Evolutionary conservation across 192 early-diverging fungal genomes (phyloP), one percentile per base, ranked within the genome.

Genomic region (Funneliformis mosseae): DNA sequence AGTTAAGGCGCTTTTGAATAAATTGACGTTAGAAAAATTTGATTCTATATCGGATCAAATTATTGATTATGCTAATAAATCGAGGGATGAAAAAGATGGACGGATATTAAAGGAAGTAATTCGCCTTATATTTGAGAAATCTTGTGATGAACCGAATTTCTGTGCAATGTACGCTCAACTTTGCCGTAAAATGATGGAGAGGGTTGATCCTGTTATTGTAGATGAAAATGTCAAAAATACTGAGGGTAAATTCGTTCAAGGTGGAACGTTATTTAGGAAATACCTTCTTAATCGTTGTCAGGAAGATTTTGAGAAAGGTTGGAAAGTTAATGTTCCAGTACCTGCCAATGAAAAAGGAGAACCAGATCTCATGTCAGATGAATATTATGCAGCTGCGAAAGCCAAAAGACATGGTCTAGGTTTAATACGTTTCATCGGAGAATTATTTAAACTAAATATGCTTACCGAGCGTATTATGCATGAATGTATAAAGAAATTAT

Each of bases 381-480:
- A 93, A 83, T 95, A 95, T 85, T 96, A 96, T 84, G 87, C 92
- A 76, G 89, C 95, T 4, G 89, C 84, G 74, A 99, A 97, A 90
- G 91, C 95, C 68, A 98, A 99, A 92, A 94, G 97, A 76, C 93
- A 94, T 33, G 95, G 94, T 33, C 93, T 99, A 68, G 97, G 97
- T 76, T 91, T 99, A 83, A 93, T 97, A 18, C 85, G 89, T 61
- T 98, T 99, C 82, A 96, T 99, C 77, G 96, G 98, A 79, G 96
- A 99, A 85, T 90, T 99, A 63, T 99, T 96, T 92, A 93, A 95
- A 84, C 84, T 93, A 61, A 84, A 88, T 50, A 94, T 99, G 88
- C 89, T 99, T 81, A 95, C 96, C 7, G 93, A 96, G 79, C 94
- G 94, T 87, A 97, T 99, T 69, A 99, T 99, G 92, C 94, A 96